Conservation (phyloP, 768 basidiomycete species). For the Suillus bovinus region DNA sequence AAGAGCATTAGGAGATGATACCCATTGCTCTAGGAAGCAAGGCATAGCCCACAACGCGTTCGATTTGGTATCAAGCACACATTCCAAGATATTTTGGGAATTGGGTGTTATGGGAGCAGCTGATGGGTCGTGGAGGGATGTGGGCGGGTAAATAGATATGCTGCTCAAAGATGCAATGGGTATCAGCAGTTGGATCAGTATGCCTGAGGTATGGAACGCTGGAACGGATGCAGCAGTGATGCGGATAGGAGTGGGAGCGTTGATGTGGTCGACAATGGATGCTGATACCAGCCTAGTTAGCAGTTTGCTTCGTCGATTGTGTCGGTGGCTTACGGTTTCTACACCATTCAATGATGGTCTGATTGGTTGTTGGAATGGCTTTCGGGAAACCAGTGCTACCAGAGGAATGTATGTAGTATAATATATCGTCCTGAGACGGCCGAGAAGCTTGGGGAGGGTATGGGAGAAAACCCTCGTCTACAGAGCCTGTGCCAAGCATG, state of each 20-base stretch:
- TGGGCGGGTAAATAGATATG: conserved; percentile 29
- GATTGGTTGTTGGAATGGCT: conserved; percentile 40
- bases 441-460: conserved; percentile 17
- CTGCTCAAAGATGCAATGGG: conserved; percentile 22
- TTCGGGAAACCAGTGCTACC: conserved; percentile 55
- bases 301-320: neutral
- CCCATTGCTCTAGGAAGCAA: conserved; percentile 40
- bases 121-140: conserved; percentile 16
- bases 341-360: conserved; percentile 35
- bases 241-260: conserved; percentile 19
- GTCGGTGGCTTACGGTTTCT: conserved; percentile 31
- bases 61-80: conserved; percentile 27
- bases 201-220: conserved; percentile 26
- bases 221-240: conserved; percentile 26
- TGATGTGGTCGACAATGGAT: neutral
- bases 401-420: conserved; percentile 49
- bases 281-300: conserved; percentile 6
- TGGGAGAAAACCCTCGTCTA: conserved; percentile 16
- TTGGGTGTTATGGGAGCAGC: conserved; percentile 38
- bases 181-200: conserved; percentile 15
- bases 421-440: conserved; percentile 35
- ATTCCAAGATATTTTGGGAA: conserved; percentile 40
- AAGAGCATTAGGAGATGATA: conserved; percentile 22
- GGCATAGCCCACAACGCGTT: conserved; percentile 39
- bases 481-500: conserved; percentile 36